Conservation (phyloP, 2,329 filamentous ascomycete species). For the Alternaria hordeiaustralica region DNA sequence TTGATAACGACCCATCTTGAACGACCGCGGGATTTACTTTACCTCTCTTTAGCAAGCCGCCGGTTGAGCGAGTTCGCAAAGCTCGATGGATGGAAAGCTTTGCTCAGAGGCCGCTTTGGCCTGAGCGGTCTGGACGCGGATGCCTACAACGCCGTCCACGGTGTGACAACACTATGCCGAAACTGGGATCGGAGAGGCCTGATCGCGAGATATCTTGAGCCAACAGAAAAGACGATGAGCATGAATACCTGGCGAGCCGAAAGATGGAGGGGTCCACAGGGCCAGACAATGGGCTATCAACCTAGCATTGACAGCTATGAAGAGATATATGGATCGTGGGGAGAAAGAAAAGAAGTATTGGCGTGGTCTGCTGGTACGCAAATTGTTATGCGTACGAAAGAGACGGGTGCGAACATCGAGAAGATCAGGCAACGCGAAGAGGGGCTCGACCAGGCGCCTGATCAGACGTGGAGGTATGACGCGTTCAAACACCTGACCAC, state of each 20-base stretch:
- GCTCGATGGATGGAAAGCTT: constrained; percentile 44
- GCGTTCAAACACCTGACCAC: constrained; percentile 42
- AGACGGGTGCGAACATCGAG: constrained; percentile 44
- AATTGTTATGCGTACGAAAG: constrained; percentile 58
- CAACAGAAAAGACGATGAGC: constrained; percentile 44
- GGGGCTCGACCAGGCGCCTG: constrained; percentile 7
- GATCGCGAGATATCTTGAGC: constrained; percentile 60
- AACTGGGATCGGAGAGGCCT: constrained; percentile 65
- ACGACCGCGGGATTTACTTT: constrained; percentile 32
- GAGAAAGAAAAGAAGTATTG: constrained; percentile 61
- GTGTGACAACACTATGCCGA: constrained; percentile 62
- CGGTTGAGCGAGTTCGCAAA: constrained; percentile 33
- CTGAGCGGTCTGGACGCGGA: constrained; percentile 32
- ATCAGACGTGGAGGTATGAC: constrained; percentile 37
- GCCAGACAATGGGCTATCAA: constrained; percentile 65
- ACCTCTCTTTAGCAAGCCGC: constrained; percentile 32
- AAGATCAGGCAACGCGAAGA: constrained; percentile 30
- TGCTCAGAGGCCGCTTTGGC: constrained; percentile 40
- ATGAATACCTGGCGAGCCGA: constrained; percentile 43
- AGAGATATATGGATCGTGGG: constrained; percentile 48
- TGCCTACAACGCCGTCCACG: constrained; percentile 54
- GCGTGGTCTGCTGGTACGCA: constrained; percentile 67
- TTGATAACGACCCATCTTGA: constrained; percentile 40
- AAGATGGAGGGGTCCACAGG: constrained; percentile 51
- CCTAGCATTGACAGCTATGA: constrained; percentile 66